A percentile compares a stretch with the other conserved stretches of the same genome.
Evolutionary conservation across 768 basidiomycete species (phyloP).

Genomic region (Russula lepida): DNA sequence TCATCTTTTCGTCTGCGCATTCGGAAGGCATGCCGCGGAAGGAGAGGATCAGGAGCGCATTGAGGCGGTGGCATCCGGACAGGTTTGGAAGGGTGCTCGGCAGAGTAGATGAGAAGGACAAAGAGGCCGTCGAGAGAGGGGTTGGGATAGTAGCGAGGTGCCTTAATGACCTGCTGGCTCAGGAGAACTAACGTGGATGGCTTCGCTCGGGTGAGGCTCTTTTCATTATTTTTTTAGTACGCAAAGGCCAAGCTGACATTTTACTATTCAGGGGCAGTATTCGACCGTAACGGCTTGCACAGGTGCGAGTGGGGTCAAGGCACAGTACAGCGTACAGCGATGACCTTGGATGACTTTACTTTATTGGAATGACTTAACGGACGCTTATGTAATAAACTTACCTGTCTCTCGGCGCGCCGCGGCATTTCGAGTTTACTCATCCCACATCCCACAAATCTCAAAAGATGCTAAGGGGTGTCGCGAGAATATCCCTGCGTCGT

Average conservation of each 20-base stretch:
- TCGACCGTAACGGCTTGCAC: neutral
- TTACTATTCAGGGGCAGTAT: neutral
- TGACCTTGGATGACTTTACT: neutral
- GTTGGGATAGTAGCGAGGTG: slow-evolving; percentile 58
- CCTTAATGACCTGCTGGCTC: slow-evolving; percentile 20
- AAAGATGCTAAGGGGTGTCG: slow-evolving; percentile 16
- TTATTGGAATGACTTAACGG: neutral
- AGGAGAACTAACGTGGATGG: slow-evolving; percentile 7
- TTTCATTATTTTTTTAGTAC: neutral
- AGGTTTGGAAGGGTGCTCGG: slow-evolving; percentile 51
- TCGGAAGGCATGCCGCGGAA: slow-evolving; percentile 49
- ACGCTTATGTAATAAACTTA: neutral
- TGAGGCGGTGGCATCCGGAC: slow-evolving; percentile 79
- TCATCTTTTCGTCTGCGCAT: slow-evolving; percentile 60
- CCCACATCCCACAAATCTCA: neutral
- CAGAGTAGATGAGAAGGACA: slow-evolving; percentile 47
- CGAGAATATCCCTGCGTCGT: slow-evolving; percentile 11
- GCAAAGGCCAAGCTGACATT: neutral
- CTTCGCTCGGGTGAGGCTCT: neutral
- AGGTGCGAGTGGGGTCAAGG: neutral
- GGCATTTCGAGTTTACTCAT: neutral
- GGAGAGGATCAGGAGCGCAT: slow-evolving; percentile 56
- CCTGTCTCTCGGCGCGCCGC: neutral
- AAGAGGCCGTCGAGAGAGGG: slow-evolving; percentile 45
- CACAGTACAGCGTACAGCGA: neutral